These are phyloP conservation scores for Mycocentrospora acerina DNA, from an alignment of 2,329 filamentous ascomycete species.

Conservation along the genomic window DNA sequence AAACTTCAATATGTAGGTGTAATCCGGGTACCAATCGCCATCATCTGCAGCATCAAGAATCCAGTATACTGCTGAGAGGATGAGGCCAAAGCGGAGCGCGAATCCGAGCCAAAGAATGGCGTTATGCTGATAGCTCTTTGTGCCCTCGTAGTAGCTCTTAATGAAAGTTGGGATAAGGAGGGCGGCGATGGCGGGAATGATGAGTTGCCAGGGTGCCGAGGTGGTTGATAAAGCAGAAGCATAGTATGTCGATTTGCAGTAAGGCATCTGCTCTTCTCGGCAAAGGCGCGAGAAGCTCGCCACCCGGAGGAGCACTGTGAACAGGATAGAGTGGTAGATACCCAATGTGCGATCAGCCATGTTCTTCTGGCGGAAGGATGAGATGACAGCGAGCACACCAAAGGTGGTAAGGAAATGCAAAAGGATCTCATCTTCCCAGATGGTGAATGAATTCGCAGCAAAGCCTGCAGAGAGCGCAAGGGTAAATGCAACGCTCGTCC, in stretches of 20 bases:
- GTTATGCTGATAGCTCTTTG: slow-evolving; percentile 83
- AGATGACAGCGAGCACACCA: slow-evolving; percentile 70
- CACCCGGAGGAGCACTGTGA: slow-evolving; percentile 74
- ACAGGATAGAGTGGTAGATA: slow-evolving; percentile 81
- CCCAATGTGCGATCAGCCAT: slow-evolving; percentile 71
- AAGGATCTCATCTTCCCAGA: slow-evolving; percentile 96
- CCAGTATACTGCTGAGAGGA: slow-evolving; percentile 83
- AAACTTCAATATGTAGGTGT: slow-evolving; percentile 63
- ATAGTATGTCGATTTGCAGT: slow-evolving; percentile 94
- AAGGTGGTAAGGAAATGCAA: slow-evolving; percentile 91
- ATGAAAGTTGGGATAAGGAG: slow-evolving; percentile 72
- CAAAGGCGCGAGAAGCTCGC: slow-evolving; percentile 90
- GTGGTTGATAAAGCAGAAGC: slow-evolving; percentile 88
- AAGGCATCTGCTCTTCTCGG: slow-evolving; percentile 97
- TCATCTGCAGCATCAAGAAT: slow-evolving; percentile 86
- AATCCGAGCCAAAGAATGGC: slow-evolving; percentile 82
- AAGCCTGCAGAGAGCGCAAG: slow-evolving; percentile 90
- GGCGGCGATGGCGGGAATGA: slow-evolving; percentile 74
- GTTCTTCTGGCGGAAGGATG: slow-evolving; percentile 71
- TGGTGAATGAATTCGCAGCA: slow-evolving; percentile 96
- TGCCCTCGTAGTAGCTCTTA: slow-evolving; percentile 77
- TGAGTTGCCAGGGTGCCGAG: slow-evolving; percentile 85
- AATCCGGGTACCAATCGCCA: slow-evolving; percentile 69
- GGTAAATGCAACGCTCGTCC: slow-evolving; percentile 77
- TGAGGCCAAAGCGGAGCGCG: slow-evolving; percentile 72